Percentiles rank a stretch among this genome's conserved stretches.
phyloP scores from a whole-genome alignment of 495 filamentous ascomycete species.

The Penicillium mononematosum region DNA sequence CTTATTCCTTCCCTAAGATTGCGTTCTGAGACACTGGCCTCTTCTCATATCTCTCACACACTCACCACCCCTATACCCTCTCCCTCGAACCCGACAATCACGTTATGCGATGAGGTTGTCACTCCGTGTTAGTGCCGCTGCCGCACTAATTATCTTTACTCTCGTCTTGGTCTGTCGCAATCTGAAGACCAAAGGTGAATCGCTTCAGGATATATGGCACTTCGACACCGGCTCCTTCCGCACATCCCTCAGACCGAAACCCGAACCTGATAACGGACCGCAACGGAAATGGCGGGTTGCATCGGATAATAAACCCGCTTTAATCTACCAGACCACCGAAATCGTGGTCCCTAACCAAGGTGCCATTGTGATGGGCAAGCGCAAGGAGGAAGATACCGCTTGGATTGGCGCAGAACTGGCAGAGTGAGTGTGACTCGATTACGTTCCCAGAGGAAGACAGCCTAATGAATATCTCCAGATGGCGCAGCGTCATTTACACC shows the following conservation, averaged over 20 bases:
- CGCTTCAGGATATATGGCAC: conserved; percentile 31
- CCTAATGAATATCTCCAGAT: conserved; percentile 26
- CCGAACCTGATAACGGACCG: conserved; percentile 15
- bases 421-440: conserved; percentile 32
- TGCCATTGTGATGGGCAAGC: conserved; percentile 43
- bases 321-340: conserved; percentile 31
- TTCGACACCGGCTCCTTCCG: conserved; percentile 31
- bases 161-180: conserved; percentile 38
- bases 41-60: neutral
- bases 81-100: conserved; percentile 8
- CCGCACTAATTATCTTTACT: conserved; percentile 36
- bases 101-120: conserved; percentile 48
- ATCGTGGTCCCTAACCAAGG: conserved; percentile 42
- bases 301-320: conserved; percentile 12
- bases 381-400: conserved; percentile 38
- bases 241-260: conserved; percentile 17
- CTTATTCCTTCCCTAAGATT: conserved; percentile 12
- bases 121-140: conserved; percentile 35
- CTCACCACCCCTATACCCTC: neutral
- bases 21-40: conserved; percentile 9
- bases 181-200: conserved; percentile 28
- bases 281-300: conserved; percentile 29
- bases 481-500: conserved; percentile 47
- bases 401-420: conserved; percentile 43
- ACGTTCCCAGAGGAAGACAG: neutral